phyloP scores from a whole-genome alignment of 345 rosid genomes.

The Eucalyptus erythrocorys region DNA sequence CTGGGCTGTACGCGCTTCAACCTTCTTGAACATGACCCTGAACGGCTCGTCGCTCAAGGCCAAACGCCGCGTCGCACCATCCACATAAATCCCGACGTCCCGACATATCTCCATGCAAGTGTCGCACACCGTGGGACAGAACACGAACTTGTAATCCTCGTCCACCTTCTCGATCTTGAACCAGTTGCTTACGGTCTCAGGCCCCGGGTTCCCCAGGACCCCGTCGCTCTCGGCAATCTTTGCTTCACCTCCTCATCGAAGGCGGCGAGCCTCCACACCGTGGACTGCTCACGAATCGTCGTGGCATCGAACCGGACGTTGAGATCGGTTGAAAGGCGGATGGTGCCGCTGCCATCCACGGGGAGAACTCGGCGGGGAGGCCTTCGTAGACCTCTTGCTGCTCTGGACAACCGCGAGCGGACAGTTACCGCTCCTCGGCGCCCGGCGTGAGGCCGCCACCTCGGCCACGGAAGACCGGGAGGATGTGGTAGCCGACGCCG shows the following conservation, averaged over 20 bases:
- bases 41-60: constrained; percentile 47
- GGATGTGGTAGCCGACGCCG: constrained; percentile 8
- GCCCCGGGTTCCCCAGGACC: constrained; percentile 47
- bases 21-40: constrained; percentile 40
- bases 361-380: constrained; percentile 11
- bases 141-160: constrained; percentile 43
- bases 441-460: constrained; percentile 26
- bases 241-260: constrained; percentile 23
- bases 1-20: neutral
- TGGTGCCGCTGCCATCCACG: constrained; percentile 7
- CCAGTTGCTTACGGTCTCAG: constrained; percentile 33
- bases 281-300: constrained; percentile 32
- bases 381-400: constrained; percentile 1
- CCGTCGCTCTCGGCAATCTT: constrained; percentile 39
- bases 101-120: constrained; percentile 36
- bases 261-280: constrained; percentile 30
- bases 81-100: constrained; percentile 40
- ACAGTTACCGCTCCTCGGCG: constrained; percentile 1
- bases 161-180: constrained; percentile 44
- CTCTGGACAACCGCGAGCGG: constrained; percentile 20
- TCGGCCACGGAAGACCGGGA: constrained; percentile 10
- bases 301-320: constrained; percentile 33
- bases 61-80: constrained; percentile 30
- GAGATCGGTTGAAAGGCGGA: constrained; percentile 18
- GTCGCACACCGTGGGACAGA: constrained; percentile 54